These are phyloP conservation scores for Micractinium sp. DNA, from an alignment of 139 green algal genomes.

Conservation along the genomic window DNA sequence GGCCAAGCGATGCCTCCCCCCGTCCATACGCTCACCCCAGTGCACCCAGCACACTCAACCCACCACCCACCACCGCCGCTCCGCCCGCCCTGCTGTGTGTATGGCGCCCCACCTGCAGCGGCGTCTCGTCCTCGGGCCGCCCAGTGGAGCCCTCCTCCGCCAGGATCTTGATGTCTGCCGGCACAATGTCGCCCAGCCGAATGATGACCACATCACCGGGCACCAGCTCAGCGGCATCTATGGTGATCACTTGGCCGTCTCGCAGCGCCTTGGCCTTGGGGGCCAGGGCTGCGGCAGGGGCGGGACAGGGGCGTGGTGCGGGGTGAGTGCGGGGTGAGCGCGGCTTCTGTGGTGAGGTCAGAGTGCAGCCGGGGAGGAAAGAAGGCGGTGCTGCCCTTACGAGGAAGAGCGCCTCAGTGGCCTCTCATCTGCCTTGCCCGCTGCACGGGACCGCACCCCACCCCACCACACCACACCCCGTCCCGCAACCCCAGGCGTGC, in stretches of 20 bases:
- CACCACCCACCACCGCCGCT: not conserved
- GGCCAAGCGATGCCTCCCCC: no score
- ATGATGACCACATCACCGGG: constrained; percentile 85
- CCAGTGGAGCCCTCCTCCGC: constrained; percentile 46
- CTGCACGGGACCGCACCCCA: not conserved
- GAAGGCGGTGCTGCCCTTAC: no score
- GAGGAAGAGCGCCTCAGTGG: no score
- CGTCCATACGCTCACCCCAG: no score
- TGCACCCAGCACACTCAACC: not conserved
- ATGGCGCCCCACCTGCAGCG: constrained; percentile 65
- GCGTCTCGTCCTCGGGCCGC: constrained; percentile 58
- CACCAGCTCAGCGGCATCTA: constrained; percentile 74
- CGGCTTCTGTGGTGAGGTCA: no score
- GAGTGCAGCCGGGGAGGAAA: constrained; percentile 49
- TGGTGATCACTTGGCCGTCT: constrained; percentile 59
- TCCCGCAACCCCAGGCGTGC: no score
- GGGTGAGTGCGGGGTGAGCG: no score
- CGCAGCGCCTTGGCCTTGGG: constrained; percentile 73
- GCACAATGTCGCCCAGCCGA: constrained; percentile 83
- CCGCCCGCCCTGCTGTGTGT: not conserved
- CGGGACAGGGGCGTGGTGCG: no score
- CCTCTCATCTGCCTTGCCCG: no score
- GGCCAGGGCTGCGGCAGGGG: constrained; percentile 73
- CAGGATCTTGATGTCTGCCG: constrained; percentile 89
- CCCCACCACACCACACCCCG: no score